Base-by-base conservation (phyloP, 23 red algal species). In the Cyanidiococcus yangmingshanensis region DNA sequence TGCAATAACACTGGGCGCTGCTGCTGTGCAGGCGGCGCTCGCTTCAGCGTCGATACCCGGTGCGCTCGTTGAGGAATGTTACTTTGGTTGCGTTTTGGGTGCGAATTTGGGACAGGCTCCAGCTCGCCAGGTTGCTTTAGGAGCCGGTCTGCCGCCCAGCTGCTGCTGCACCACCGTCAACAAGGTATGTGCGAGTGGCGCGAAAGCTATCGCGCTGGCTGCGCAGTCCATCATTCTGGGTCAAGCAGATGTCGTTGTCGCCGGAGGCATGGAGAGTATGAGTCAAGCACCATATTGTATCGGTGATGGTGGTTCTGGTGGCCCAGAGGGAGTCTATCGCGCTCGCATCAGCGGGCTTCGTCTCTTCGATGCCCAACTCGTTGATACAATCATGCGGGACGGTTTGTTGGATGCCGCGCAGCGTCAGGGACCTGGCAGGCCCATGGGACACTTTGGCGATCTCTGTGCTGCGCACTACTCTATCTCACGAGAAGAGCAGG, bases 121-220 rank as follows among this genome's bases (percentile, higher is more conserved):
- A 33, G 92, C 92, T 18, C 92, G 92, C 39, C 87, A 89, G 59
- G 87, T 85, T 57, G 87, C 87, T 15, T 38, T 96, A 27, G 29
- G 39, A 0, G 85, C 92, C 15, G 84, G 88, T 2, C 57, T 96
- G 16, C 84, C 92, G n/a, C 27, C 41, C 50, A 79, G 76, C 39
- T 85, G 80, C 57, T 79, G 89, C 25, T 96, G 92, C 82, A 90
- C 83, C 34, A 96, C 92, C 2, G 82, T 96, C 41, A 96, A 96
- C 80, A 96, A 96, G 80, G 92, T 96, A n/a, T 96, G 92, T 79
- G 76, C 92, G 16, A 90, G 87, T 2, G 87, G 87, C 29, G 41
- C 89, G 24, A 90, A 91, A 80, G 68, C 82, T 30, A 77, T 91
- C 40, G 77, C 74, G 21, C 75, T 96, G 37, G 92, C 82, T 38